Evolutionary conservation across 805 yeast genomes (phyloP).

Genomic region (Kodamaea hsintzibuensis): DNA sequence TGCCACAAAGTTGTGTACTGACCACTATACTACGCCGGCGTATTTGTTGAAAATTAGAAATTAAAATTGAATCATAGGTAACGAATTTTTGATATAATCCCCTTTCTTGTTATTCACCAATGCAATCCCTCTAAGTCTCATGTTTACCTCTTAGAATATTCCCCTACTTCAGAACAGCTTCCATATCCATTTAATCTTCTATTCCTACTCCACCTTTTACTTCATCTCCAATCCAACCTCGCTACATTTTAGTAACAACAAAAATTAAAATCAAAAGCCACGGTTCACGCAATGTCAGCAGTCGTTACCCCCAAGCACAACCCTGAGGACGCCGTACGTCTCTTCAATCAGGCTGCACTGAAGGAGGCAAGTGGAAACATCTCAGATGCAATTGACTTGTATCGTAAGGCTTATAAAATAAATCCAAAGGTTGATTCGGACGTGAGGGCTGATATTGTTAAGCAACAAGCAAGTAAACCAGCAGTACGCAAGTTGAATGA

Average conservation of each 20-base stretch:
- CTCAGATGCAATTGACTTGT: slow-evolving; percentile 77
- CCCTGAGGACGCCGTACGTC: slow-evolving; percentile 52
- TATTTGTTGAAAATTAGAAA: background rate
- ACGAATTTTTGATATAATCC: too few relatives aligned
- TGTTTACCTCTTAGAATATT: too few relatives aligned
- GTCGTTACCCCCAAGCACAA: background rate
- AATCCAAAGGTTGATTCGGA: slow-evolving; percentile 62
- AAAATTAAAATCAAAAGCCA: background rate
- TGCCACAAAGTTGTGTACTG: slow-evolving; percentile 21
- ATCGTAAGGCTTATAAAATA: slow-evolving; percentile 68
- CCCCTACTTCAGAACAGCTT: too few relatives aligned
- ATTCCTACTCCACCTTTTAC: too few relatives aligned
- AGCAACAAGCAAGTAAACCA: slow-evolving; percentile 36
- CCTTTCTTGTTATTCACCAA: too few relatives aligned
- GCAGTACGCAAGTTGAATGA: slow-evolving; percentile 35
- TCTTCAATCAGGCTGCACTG: slow-evolving; percentile 69
- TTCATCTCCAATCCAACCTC: too few relatives aligned
- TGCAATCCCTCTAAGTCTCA: too few relatives aligned
- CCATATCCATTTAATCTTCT: too few relatives aligned
- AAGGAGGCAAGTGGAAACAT: slow-evolving; percentile 73
- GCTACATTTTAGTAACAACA: background rate
- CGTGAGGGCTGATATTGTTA: slow-evolving; percentile 59
- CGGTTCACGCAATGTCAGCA: background rate
- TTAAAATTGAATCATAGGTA: background rate
- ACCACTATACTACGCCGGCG: slow-evolving; percentile 21